Percentiles rank a stretch among this genome's conserved stretches.
Evolutionary conservation across 441 rosid species (phyloP).

Genomic region (Caryocar brasiliense): DNA sequence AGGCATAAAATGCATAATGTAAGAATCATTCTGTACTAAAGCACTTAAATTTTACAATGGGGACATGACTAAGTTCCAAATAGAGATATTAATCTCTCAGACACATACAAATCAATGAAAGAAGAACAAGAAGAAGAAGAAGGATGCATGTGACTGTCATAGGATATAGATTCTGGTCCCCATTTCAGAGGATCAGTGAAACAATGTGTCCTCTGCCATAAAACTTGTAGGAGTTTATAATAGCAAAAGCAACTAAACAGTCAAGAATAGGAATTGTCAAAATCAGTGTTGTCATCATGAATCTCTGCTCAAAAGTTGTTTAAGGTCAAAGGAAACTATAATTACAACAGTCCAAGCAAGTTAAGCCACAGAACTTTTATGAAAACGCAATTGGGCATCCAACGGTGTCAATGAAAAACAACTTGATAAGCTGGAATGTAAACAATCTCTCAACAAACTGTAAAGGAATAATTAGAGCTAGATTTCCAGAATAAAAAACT

Average conservation of each 20-base stretch:
- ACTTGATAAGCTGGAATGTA: not conserved
- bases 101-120: too few species aligned
- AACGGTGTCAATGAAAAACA: slow-evolving; percentile 1
- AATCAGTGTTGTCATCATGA: not conserved
- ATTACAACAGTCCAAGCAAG: not conserved
- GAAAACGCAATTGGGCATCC: not conserved
- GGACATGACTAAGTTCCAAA: too few species aligned
- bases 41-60: too few species aligned
- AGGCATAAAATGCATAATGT: too few species aligned
- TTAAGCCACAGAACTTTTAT: not conserved
- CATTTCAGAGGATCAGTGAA: not conserved
- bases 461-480: not conserved
- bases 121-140: too few species aligned
- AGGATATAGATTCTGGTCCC: not conserved
- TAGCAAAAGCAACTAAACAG: not conserved
- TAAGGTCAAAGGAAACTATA: not conserved
- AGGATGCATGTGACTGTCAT: not conserved
- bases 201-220: not conserved
- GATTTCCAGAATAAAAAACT: slow-evolving; percentile 18
- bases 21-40: too few species aligned
- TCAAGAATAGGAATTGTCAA: not conserved
- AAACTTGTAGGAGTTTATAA: not conserved
- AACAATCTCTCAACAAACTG: not conserved
- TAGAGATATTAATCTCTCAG: too few species aligned
- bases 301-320: not conserved